Evolutionary conservation across 352 stramenopile species (phyloP), one percentile per base, ranked within the genome.

Genomic region (Elongisporangium senticosum): DNA sequence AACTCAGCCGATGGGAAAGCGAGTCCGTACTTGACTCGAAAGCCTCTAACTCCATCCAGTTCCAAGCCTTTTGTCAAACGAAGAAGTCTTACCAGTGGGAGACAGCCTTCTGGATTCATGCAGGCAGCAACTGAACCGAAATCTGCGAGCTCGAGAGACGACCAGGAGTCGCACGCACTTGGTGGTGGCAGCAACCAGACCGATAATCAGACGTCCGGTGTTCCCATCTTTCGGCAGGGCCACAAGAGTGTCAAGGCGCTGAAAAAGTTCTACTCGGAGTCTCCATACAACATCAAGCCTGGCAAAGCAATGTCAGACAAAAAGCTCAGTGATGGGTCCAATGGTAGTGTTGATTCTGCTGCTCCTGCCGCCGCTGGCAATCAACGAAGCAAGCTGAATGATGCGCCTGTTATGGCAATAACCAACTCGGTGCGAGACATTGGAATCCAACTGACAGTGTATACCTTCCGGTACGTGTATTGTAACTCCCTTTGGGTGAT

Each of bases 181-280:
- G n/a, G n/a, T 63, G 48, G 20, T 49, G 19, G 22, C 49, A 59
- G 63, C 40, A 71, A 65, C 14, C 61, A 71, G 19, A 33, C 19
- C 1, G 65, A 71, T 7, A 14, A 28, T 17, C 28, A 56, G 4
- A 14, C 26, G 10, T 3, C 40, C 26, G 28, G 62, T 20, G 53
- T 74, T 8, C 75, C 76, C 3, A 86, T 89, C 53, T 57, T 89
- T 48, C 76, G 72, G 8, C 79, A 87, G 59, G 77, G 79, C 48
- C 73, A 83, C 50, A 89, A 89, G 55, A 79, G 74, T 49, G 65
- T 89, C 56, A 85, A 81, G 39, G 72, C 71, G 1, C 72, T 89
- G 48, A 87, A 86, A 58, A 81, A 84, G 40, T 74, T 89, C 21
- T 76, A 82, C 37, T 71, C 72, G 0, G 54, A 63, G 39, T 89